Evolutionary conservation across 1,284 basidiomycete species (phyloP).

Genomic region (Porogramme epimiltina): DNA sequence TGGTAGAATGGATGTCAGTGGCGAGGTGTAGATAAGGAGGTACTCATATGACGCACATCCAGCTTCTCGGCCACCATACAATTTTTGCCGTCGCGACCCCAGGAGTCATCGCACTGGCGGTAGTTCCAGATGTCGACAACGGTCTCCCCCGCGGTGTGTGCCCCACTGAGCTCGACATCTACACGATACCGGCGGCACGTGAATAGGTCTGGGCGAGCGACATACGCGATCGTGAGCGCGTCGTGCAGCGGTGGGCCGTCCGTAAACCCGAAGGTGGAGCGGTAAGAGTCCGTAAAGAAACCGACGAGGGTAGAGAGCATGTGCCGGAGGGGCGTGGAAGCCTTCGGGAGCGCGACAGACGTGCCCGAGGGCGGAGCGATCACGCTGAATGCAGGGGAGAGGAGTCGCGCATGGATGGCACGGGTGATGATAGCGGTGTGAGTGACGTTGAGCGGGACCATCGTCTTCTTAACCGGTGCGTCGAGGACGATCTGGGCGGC

Average conservation of each 20-base stretch:
- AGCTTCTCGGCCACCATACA: slow-evolving; percentile 68
- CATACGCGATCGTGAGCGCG: slow-evolving; percentile 75
- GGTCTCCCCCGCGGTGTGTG: slow-evolving; percentile 70
- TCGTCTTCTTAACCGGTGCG: slow-evolving; percentile 53
- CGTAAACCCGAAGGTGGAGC: slow-evolving; percentile 70
- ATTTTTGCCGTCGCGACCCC: slow-evolving; percentile 73
- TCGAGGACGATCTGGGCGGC: slow-evolving; percentile 80
- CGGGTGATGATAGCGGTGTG: slow-evolving; percentile 76
- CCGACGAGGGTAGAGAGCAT: slow-evolving; percentile 72
- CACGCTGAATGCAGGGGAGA: slow-evolving; percentile 36
- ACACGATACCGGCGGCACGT: slow-evolving; percentile 62
- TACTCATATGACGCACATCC: slow-evolving; percentile 48
- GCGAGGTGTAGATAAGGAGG: not conserved
- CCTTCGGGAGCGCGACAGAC: slow-evolving; percentile 34
- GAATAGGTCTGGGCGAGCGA: slow-evolving; percentile 68
- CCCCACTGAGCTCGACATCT: slow-evolving; percentile 72
- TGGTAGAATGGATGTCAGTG: slow-evolving; percentile 28
- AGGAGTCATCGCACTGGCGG: slow-evolving; percentile 53
- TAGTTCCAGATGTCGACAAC: slow-evolving; percentile 77
- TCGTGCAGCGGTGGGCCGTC: slow-evolving; percentile 84
- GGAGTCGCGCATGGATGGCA: slow-evolving; percentile 51
- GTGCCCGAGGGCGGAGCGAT: slow-evolving; percentile 6
- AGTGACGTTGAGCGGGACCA: slow-evolving; percentile 86
- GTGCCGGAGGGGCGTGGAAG: slow-evolving; percentile 62
- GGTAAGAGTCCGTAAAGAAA: slow-evolving; percentile 73